Base-by-base conservation (phyloP, 1,139 yeast species). In the Pneumocystis sp. region DNA sequence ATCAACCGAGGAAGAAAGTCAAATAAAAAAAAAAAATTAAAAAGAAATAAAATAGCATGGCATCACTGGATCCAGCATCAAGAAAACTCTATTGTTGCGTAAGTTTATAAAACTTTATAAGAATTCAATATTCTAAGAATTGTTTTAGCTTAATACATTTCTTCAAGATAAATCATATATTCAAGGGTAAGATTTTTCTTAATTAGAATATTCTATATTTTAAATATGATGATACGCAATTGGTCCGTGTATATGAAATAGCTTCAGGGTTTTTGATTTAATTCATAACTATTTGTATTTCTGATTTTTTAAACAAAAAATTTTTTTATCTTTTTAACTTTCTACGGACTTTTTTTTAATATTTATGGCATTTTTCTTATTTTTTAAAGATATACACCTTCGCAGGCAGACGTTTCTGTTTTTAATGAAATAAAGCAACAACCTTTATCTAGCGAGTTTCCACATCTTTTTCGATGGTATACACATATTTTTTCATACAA, bases 401-500 rank as follows among this genome's bases (percentile, higher is more conserved):
- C 97, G 74, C 96, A 89, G 82, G 97, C 96, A 77, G 97, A 93
- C 77, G 98, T 89, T 71, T 79, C 90, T 72, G 91, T 84, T 68
- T 78, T 85, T 95, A 85, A 89, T 84, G 93, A 96, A 79, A 91
- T 93, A 85, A 96, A 89, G 81, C 64, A 75, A 67, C 74, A 73
- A 65, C 79, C 80, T 67, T 77, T 76, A 64, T 76, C 76, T 62
- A 79, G 82, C 76, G 83, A 89, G 80, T 91, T 80, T 88, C 96
- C 97, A 79, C 86, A 88, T 80, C 89, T 90, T 77, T 81, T 96
- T 77, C 90, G 97, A 85, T 93, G 97, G 97, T 89, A 87, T 84
- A 88, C 88, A 86, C 97, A 90, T 89, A 85, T 91, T 77, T 95
- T 95, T 78, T 85, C 96, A 68, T 87, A 85, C 85, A 82, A 90